Base-by-base conservation (phyloP, 2,329 filamentous ascomycete genomes). In the Colletotrichum orbiculare region DNA sequence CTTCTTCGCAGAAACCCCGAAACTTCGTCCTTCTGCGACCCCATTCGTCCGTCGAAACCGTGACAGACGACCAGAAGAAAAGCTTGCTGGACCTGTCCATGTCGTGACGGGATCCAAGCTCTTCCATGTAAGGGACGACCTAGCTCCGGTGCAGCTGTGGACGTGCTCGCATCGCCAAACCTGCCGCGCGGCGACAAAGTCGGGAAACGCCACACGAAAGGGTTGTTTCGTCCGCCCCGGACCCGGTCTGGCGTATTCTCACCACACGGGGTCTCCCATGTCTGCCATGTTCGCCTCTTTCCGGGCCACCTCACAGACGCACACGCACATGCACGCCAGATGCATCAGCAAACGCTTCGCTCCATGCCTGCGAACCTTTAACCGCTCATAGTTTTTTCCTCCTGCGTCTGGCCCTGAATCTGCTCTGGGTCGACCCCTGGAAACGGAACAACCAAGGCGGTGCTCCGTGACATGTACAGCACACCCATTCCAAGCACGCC, bases 401-500 rank as follows among this genome's bases (percentile, higher is more conserved):
- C 43, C 46, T 58, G 60, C 60, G 42, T 52, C 56, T 47, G 38
- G n/a, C 34, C 39, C 41, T 52, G 50, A 39, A 13, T 17, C 17
- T 12, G 37, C 33, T 37, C 62, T 38, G 59, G 62, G 46, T 41
- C 46, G 37, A 53, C 38, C 58, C 58, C 56, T 56, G 62, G 37
- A 62, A 41, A 56, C 13, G 47, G 52, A 41, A 52, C 35, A 47
- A 41, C 54, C 25, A 46, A 52, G 50, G 58, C 46, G 47, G 62
- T 65, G 58, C 52, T 48, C 57, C 62, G 52, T 65, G 47, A 62
- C 52, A 62, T 67, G 62, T 61, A 61, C 59, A 61, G 15, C 45
- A 61, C 57, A 45, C 35, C 55, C 56, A 35, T 67, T 53, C 52
- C 52, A 47, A 46, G 46, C 62, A 62, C 63, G 66, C 57, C 43